Evolutionary conservation across 2,329 filamentous ascomycete species (phyloP).

Genomic region (Colletotrichum eleusines): DNA sequence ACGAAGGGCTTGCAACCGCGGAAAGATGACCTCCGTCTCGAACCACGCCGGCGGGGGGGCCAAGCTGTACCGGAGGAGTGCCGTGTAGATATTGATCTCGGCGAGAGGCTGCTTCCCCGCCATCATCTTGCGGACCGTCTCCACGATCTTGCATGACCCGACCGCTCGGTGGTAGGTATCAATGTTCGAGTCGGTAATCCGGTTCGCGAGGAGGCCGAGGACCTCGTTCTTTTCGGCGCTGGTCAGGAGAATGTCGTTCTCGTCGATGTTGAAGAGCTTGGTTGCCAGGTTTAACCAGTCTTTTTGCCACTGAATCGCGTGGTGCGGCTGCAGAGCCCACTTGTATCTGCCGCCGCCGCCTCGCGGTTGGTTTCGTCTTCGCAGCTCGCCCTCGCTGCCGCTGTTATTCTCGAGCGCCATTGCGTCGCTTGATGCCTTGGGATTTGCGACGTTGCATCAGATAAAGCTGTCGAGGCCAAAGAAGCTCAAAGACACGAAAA

Average conservation of each 20-base stretch:
- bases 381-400: no score
- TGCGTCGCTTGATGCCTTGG: neutral
- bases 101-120: neutral
- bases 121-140: neutral
- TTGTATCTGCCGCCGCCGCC: neutral
- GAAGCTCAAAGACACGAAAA: neutral
- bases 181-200: neutral
- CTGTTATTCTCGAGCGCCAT: neutral
- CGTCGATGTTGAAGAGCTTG: conserved; percentile 14
- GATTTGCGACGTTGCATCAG: no score
- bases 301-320: neutral
- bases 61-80: neutral
- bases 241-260: neutral
- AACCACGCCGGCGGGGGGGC: neutral
- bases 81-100: neutral
- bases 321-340: neutral
- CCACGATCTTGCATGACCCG: neutral
- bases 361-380: neutral
- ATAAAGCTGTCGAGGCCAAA: neutral
- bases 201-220: neutral
- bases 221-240: neutral
- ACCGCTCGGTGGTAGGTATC: neutral
- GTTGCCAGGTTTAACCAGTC: neutral
- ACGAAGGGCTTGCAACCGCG: neutral
- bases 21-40: neutral